Evolutionary conservation across 2,329 filamentous ascomycete species (phyloP).

Genomic region (Fusarium nematophilum): DNA sequence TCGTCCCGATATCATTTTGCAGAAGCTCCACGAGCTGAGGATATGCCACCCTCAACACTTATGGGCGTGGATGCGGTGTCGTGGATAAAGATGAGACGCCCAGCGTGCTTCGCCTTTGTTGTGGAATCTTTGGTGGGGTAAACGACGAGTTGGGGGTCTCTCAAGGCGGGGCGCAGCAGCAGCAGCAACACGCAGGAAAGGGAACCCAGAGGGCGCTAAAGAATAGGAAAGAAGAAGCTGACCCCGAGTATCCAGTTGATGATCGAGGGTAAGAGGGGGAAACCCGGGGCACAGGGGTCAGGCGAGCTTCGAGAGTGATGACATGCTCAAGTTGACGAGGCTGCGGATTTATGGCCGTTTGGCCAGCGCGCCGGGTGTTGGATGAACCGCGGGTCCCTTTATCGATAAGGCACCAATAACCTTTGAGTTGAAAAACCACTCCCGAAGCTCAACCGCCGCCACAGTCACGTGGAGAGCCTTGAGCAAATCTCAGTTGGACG

Average conservation of each 20-base stretch:
- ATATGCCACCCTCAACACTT: not conserved
- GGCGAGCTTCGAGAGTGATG: constrained; percentile 32
- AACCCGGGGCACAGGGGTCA: constrained; percentile 26
- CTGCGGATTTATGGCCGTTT: constrained; percentile 40
- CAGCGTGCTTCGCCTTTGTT: constrained; percentile 8
- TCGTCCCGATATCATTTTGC: constrained; percentile 62
- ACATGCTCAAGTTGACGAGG: constrained; percentile 41
- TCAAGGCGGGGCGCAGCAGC: constrained; percentile 11
- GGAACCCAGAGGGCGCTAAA: not conserved
- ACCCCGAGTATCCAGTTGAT: constrained; percentile 26
- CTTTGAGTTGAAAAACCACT: not conserved
- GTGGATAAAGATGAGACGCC: constrained; percentile 1
- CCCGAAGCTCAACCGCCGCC: constrained; percentile 5
- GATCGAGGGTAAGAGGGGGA: constrained; percentile 19
- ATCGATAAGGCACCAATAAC: constrained; percentile 40
- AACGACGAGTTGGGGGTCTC: constrained; percentile 18
- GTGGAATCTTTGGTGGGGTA: constrained; percentile 33
- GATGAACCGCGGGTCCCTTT: constrained; percentile 29
- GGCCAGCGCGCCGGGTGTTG: constrained; percentile 18
- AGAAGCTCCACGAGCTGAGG: constrained; percentile 6
- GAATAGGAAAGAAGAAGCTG: not conserved
- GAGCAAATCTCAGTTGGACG: not conserved
- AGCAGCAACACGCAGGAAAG: not conserved
- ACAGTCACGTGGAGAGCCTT: constrained; percentile 4
- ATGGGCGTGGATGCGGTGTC: not conserved